Evolutionary conservation across 2,329 filamentous ascomycete species (phyloP).

Genomic region (Diaporthe sp.): DNA sequence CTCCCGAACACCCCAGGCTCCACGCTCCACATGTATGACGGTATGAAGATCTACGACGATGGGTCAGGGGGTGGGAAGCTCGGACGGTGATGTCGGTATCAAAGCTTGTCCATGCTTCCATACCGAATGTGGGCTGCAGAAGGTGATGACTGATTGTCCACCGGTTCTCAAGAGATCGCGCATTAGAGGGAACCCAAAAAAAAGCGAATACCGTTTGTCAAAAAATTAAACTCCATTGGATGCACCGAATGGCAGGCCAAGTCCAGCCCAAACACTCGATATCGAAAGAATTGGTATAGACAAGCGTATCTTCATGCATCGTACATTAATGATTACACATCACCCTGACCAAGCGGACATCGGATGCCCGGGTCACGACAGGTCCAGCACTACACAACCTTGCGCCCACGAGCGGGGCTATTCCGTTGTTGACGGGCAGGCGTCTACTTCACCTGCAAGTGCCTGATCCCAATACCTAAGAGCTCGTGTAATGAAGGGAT

Average conservation of each 20-base stretch:
- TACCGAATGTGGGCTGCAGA: not conserved
- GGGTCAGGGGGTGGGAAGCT: constrained; percentile 7
- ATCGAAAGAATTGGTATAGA: constrained; percentile 19
- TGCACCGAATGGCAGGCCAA: not conserved
- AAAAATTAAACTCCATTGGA: not conserved
- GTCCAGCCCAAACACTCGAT: not conserved
- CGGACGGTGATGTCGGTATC: not conserved
- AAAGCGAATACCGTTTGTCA: too few species aligned
- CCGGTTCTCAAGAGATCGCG: too few species aligned
- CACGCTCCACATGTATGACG: not conserved
- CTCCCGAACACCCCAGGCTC: not conserved
- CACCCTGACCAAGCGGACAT: not conserved
- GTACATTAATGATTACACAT: constrained; percentile 29
- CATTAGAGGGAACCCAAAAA: not conserved
- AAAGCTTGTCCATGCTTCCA: too few species aligned
- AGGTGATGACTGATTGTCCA: not conserved
- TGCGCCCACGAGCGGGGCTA: not conserved
- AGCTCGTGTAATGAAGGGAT: constrained; percentile 80
- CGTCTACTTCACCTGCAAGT: constrained; percentile 44
- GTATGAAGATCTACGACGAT: not conserved
- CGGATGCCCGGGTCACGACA: not conserved
- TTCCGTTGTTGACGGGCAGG: too few species aligned
- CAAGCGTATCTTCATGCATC: constrained; percentile 27
- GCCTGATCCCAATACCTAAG: constrained; percentile 63
- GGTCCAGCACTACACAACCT: not conserved